phyloP scores from a whole-genome alignment of 1,284 basidiomycete genomes.

The Bjerkandera adusta region DNA sequence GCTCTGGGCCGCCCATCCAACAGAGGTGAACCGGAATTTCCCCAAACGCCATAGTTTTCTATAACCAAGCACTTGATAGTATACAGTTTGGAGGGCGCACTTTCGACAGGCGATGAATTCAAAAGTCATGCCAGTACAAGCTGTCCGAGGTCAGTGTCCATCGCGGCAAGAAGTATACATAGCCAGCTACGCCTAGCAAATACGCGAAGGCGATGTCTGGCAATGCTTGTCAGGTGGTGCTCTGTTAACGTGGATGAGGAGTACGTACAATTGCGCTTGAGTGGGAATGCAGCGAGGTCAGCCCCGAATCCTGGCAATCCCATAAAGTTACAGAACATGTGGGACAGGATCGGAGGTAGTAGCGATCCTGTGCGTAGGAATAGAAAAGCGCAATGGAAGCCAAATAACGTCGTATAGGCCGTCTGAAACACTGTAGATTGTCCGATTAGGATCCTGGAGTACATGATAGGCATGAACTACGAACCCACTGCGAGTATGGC shows the following conservation, averaged over 20 bases:
- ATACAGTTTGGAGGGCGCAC: too few species aligned
- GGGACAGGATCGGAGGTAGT: slow-evolving; percentile 65
- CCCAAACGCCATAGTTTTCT: too few species aligned
- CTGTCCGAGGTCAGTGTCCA: slow-evolving; percentile 29
- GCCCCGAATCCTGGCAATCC: slow-evolving; percentile 65
- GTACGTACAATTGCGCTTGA: slow-evolving; percentile 26
- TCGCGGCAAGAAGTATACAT: slow-evolving; percentile 29
- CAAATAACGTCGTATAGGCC: slow-evolving; percentile 88
- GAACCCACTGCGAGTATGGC: slow-evolving; percentile 62
- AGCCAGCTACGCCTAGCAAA: slow-evolving; percentile 29
- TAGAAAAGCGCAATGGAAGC: slow-evolving; percentile 85
- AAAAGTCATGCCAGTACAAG: slow-evolving; percentile 30
- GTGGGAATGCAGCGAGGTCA: slow-evolving; percentile 33
- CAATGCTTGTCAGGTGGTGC: not conserved
- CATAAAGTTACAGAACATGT: slow-evolving; percentile 94
- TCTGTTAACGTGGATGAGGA: not conserved
- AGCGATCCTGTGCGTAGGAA: slow-evolving; percentile 79
- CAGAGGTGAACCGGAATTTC: too few species aligned
- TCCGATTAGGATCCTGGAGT: slow-evolving; percentile 7
- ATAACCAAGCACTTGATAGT: too few species aligned
- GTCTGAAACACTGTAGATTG: slow-evolving; percentile 74
- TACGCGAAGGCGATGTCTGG: slow-evolving; percentile 31
- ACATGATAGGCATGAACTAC: slow-evolving; percentile 24
- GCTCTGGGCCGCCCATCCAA: too few species aligned
- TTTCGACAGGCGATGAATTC: too few species aligned